These are phyloP conservation scores for Diaporthe caulivora DNA, from an alignment of 2,329 filamentous ascomycete species.

Conservation along the genomic window DNA sequence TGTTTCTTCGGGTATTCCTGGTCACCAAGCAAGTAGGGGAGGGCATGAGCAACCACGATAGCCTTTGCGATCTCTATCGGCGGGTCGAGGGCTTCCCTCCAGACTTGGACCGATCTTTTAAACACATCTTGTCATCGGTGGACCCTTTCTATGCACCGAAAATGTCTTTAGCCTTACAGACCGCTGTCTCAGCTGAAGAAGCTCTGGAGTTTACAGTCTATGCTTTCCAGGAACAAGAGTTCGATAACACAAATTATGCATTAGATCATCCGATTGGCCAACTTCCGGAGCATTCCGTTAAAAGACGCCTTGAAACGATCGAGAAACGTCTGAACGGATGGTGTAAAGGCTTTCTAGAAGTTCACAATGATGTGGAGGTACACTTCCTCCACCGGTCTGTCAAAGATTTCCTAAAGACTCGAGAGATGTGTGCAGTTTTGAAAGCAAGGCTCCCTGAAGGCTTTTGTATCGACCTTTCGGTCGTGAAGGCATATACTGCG, in stretches of 20 bases:
- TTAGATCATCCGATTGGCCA: background rate
- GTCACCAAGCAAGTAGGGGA: slow-evolving; percentile 10
- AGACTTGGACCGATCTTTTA: background rate
- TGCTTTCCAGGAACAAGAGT: background rate
- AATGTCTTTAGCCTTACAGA: slow-evolving; percentile 16
- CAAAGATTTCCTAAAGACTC: too few relatives aligned
- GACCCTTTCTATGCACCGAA: slow-evolving; percentile 13
- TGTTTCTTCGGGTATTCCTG: slow-evolving; percentile 24
- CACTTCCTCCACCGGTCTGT: too few relatives aligned
- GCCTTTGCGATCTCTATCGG: background rate
- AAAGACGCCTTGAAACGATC: too few relatives aligned
- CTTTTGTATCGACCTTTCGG: too few relatives aligned
- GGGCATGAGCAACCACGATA: slow-evolving; percentile 15
- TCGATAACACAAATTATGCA: background rate
- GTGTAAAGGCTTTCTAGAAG: too few relatives aligned
- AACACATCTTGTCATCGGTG: slow-evolving; percentile 7
- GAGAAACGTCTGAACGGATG: too few relatives aligned
- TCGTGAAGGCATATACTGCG: too few relatives aligned
- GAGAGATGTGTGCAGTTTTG: too few relatives aligned
- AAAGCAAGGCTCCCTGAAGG: too few relatives aligned
- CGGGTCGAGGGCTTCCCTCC: background rate
- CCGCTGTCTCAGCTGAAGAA: background rate
- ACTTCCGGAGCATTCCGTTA: too few relatives aligned
- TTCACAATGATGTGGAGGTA: too few relatives aligned
- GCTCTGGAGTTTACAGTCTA: slow-evolving; percentile 1